Conservation (phyloP, 768 basidiomycete species). For the Pleurotus djamor region DNA sequence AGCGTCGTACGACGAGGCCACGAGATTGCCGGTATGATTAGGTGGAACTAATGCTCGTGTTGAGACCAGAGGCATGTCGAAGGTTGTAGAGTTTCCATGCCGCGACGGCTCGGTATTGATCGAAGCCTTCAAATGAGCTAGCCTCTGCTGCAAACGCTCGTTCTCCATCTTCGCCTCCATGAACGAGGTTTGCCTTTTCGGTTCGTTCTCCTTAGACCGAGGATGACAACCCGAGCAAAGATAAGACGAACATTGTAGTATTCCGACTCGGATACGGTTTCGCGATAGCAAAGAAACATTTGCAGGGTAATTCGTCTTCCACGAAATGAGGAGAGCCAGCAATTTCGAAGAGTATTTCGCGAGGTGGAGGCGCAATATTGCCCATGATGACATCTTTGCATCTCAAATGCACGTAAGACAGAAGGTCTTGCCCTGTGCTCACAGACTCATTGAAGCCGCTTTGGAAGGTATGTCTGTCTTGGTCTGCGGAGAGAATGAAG, state of each 20-base stretch:
- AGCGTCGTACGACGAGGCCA: not conserved
- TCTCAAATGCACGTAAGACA: conserved; percentile 60
- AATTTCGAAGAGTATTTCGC: conserved; percentile 68
- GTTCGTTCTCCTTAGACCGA: not conserved
- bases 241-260: conserved; percentile 53
- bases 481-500: conserved; percentile 32
- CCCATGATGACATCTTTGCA: conserved; percentile 32
- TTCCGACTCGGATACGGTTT: conserved; percentile 78
- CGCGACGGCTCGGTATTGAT: conserved; percentile 12
- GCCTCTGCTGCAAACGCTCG: conserved; percentile 67
- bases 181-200: conserved; percentile 60
- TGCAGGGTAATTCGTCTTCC: conserved; percentile 30
- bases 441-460: conserved; percentile 56
- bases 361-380: conserved; percentile 18
- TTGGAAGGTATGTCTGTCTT: conserved; percentile 58
- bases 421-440: conserved; percentile 45
- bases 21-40: not conserved
- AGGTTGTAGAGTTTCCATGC: conserved; percentile 11
- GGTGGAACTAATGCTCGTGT: not conserved
- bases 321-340: conserved; percentile 60
- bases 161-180: conserved; percentile 90
- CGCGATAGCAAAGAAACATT: conserved; percentile 73
- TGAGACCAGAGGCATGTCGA: not conserved
- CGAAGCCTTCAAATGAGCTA: conserved; percentile 36
- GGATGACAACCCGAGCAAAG: not conserved